Conservation (phyloP, 108 stramenopile genomes). For the Skeletonema tropicum region DNA sequence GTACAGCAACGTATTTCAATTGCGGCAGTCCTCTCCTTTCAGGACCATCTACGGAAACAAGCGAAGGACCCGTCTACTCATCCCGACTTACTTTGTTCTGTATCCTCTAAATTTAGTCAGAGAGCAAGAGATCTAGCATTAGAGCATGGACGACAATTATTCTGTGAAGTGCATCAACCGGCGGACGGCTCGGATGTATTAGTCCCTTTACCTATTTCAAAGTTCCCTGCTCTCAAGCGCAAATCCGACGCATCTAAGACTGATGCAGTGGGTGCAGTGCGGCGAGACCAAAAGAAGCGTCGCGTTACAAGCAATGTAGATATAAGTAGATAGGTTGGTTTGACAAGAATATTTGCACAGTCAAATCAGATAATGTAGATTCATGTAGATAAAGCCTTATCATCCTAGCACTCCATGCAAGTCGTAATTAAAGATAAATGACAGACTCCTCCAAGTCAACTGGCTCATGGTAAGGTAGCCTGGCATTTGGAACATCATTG, state of each 20-base stretch:
- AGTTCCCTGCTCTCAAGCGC: not conserved
- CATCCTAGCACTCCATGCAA: too few species aligned
- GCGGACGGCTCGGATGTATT: not conserved
- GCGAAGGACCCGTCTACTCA: not conserved
- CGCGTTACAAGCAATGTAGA: too few species aligned
- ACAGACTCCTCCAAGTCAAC: constrained; percentile 38
- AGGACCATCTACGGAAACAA: not conserved
- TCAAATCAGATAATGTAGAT: too few species aligned
- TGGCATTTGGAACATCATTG: constrained; percentile 37
- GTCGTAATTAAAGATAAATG: constrained; percentile 14
- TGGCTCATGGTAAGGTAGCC: constrained; percentile 34
- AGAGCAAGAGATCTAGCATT: constrained; percentile 18
- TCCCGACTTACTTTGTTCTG: not conserved
- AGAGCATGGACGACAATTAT: constrained; percentile 12
- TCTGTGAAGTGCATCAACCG: constrained; percentile 9
- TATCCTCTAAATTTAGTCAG: constrained; percentile 12
- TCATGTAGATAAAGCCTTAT: not conserved
- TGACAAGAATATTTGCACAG: too few species aligned
- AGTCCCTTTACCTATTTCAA: not conserved
- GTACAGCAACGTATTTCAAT: constrained; percentile 6
- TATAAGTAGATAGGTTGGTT: too few species aligned
- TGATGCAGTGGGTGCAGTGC: not conserved
- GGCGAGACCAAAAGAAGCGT: not conserved
- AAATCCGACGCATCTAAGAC: not conserved
- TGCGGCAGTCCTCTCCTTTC: constrained; percentile 23